Percentiles rank a stretch among this genome's conserved stretches.
phyloP scores from a whole-genome alignment of 192 early-diverging fungal species.

The Cetraspora pellucida region DNA sequence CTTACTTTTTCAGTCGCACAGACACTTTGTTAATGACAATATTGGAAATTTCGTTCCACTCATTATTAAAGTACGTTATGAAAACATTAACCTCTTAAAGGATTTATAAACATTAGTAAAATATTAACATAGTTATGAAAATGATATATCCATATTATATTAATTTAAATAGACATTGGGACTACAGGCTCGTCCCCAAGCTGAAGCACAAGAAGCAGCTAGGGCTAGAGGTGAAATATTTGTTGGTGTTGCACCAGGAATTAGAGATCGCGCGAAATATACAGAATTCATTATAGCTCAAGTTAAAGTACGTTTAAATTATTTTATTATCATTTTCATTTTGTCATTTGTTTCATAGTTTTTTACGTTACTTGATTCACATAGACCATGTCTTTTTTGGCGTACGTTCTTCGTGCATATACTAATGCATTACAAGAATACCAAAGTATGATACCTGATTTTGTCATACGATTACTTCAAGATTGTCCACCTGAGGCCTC shows the following conservation, averaged over 20 bases:
- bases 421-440: slow-evolving; percentile 67
- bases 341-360: not conserved
- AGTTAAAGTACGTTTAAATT: slow-evolving; percentile 71
- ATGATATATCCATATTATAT: not conserved
- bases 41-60: slow-evolving; percentile 86
- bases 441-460: slow-evolving; percentile 82
- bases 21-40: slow-evolving; percentile 76
- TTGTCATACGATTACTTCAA: slow-evolving; percentile 85
- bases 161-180: slow-evolving; percentile 50
- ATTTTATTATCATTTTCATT: too few relatives aligned
- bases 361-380: not conserved
- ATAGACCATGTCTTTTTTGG: slow-evolving; percentile 94
- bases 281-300: slow-evolving; percentile 93
- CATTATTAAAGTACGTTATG: slow-evolving; percentile 70
- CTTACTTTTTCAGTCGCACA: slow-evolving; percentile 88
- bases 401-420: slow-evolving; percentile 90
- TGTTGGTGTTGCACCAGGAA: slow-evolving; percentile 75
- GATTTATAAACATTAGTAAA: not conserved
- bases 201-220: slow-evolving; percentile 54
- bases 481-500: slow-evolving; percentile 94
- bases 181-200: slow-evolving; percentile 58
- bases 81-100: not conserved
- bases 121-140: not conserved
- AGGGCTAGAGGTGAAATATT: slow-evolving; percentile 64
- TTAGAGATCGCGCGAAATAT: slow-evolving; percentile 73